Percentiles rank a stretch among this genome's conserved stretches.
These are phyloP conservation scores for Uronychia setigera DNA, from an alignment of 73 alveolate species.

Conservation along the genomic window DNA sequence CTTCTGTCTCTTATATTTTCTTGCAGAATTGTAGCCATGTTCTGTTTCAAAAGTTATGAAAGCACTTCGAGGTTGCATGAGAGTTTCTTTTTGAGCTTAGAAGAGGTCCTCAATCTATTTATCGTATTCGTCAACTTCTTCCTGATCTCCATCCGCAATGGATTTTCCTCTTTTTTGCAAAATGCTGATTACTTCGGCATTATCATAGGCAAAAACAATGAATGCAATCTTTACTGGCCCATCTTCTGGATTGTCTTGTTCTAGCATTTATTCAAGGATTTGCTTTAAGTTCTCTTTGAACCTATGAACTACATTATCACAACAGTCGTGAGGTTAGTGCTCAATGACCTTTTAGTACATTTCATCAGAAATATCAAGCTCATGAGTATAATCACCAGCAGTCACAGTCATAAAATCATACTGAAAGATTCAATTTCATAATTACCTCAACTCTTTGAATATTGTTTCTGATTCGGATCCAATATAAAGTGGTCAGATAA, in stretches of 20 bases:
- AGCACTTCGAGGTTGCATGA: slow-evolving; percentile 32
- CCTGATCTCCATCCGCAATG: slow-evolving; percentile 14
- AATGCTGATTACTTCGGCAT: slow-evolving; percentile 18
- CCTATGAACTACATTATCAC: slow-evolving; percentile 10
- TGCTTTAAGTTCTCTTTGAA: slow-evolving; percentile 22
- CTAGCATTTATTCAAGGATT: slow-evolving; percentile 20
- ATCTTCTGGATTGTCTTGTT: not conserved
- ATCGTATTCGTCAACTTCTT: slow-evolving; percentile 9
- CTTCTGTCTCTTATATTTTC: not conserved
- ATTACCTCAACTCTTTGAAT: slow-evolving; percentile 5
- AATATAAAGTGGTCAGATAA: slow-evolving; percentile 10
- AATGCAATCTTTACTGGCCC: slow-evolving; percentile 20
- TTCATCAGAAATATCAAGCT: slow-evolving; percentile 3
- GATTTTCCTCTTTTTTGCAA: slow-evolving; percentile 27
- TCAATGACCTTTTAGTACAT: slow-evolving; percentile 14
- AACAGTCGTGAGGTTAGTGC: not conserved
- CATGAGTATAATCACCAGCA: slow-evolving; percentile 44
- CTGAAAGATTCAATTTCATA: slow-evolving; percentile 7
- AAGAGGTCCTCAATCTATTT: slow-evolving; percentile 8
- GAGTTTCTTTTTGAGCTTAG: not conserved
- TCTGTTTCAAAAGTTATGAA: slow-evolving; percentile 47
- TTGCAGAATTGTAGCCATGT: slow-evolving; percentile 18
- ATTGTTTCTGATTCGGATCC: slow-evolving; percentile 7
- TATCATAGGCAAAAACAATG: slow-evolving; percentile 47
- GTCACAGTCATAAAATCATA: slow-evolving; percentile 53